These are phyloP conservation scores for Fusarium sp. DNA, from an alignment of 2,329 filamentous ascomycete genomes.

Conservation along the genomic window DNA sequence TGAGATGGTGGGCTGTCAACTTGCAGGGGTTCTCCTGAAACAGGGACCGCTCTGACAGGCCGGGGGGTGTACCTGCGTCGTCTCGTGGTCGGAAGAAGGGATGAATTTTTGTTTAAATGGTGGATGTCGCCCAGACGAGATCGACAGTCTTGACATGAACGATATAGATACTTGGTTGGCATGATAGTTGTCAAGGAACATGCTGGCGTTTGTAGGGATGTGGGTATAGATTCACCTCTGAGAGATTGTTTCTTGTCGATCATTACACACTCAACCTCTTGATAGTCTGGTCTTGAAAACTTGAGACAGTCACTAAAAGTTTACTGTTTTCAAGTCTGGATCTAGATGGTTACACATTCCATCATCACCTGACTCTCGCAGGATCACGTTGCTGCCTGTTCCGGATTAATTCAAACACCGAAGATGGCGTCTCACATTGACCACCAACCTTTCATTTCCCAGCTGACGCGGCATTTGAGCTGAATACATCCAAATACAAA, in stretches of 20 bases:
- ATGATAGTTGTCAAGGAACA: not conserved
- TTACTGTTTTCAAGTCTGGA: not conserved
- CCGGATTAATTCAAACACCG: slow-evolving; percentile 2
- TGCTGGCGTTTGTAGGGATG: not conserved
- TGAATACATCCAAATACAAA: not conserved
- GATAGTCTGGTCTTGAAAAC: not conserved
- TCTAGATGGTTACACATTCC: not conserved
- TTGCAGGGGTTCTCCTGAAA: slow-evolving; percentile 15
- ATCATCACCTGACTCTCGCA: not conserved
- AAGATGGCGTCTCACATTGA: not conserved
- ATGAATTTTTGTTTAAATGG: not conserved
- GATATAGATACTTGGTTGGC: not conserved
- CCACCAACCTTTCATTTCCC: not conserved
- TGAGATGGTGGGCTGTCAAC: not conserved
- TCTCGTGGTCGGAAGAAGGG: not conserved
- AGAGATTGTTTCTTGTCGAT: not conserved
- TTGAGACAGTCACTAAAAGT: not conserved
- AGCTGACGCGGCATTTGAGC: not conserved
- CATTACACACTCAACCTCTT: not conserved
- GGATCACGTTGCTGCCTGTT: not conserved
- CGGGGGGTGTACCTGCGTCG: not conserved
- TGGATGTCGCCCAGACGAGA: not conserved
- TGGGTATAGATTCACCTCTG: no score
- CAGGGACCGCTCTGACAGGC: not conserved
- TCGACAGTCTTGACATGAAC: not conserved